Base-by-base conservation (phyloP, 2,329 filamentous ascomycete genomes). In the Botrytis fragariae region DNA sequence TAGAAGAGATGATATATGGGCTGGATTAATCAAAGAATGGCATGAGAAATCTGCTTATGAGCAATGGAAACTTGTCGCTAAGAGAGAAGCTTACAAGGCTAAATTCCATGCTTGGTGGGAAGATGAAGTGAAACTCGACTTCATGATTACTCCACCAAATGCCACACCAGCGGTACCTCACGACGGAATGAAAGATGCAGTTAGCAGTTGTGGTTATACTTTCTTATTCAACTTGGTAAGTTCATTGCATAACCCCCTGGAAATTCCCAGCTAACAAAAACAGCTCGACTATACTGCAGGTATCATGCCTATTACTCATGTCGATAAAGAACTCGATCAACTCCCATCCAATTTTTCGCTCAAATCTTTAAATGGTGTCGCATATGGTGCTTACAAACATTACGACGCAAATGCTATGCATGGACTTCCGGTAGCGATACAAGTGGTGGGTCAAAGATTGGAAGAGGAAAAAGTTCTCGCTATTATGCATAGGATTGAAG, bases 31-130 rank as follows among this genome's bases (percentile, higher is more conserved):
- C 64, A 86, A 87, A 61, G 86, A 91, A 78, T 97, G 93, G 88
- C 87, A 90, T 70, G 87, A 89, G 71, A 94, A 95, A 83, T 90
- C 87, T 18, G 91, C 92, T 1, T 89, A 87, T 75, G 91, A 97
- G 82, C 91, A 95, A 80, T 98, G 94, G 94, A 87, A 92, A 78
- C 87, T 96, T 69, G 93, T 95, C 6, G 87, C 88, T 1, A 87
- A 90, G 82, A 89, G 95, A 37, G 95, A 98, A 83, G 85, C 86
- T 1, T 97, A 93, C 85, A 92, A 93, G 77, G 87, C 87, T 22
- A 86, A 85, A 70, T 98, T 94, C 90, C 95, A 93, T 81, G 88
- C 91, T 35, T 98, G 94, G 92, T 97, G 94, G 93, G 88, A 93
- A 74, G 88, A 93, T 74, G 84, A 87, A 18, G 87, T 88, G 54